Base-by-base conservation (phyloP, 148 eudicot species). In the Fagopyrum tataricum region DNA sequence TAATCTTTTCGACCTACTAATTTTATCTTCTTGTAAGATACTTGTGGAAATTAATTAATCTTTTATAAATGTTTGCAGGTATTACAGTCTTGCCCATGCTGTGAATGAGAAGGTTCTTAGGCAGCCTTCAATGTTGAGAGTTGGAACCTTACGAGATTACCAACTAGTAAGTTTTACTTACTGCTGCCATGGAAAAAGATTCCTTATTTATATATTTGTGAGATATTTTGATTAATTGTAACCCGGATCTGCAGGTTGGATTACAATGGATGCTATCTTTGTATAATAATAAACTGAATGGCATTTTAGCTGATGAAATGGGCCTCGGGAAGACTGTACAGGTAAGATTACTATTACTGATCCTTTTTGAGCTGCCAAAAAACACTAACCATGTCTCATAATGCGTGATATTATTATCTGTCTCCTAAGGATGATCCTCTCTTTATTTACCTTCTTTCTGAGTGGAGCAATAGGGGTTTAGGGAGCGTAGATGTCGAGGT, bases 301-400 rank as follows among this genome's bases (percentile, higher is more conserved):
- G 99, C 74, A 95, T 95, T 85, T 89, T 95, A 84, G 99, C 99
- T 5, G 99, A 95, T 87, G 99, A 95, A 83, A 95, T 95, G 99
- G 99, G 99, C 86, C 97, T 95, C 48, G 99, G 99, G 55, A 95
- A 95, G 84, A 95, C 99, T 75, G 99, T 95, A 48, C 99, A 95
- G 97, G 99, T 87, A 74, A 73, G 49, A 67, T 64, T 53, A 18
- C 69, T 46, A 10, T 48, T 68, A 64, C 5, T 42, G 14, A 70
- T 58, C 7, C 74, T 20, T 70, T 70, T 41, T 68, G 23, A 40
- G 67, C 40, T 61, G 41, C 23, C 56, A 15, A 46, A 46, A 64
- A 64, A 14, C 42, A 12, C 2, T 31, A 62, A 37, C 43, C 43
- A 5, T 37, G 18, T 39, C 69, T 18, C 2, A 6, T 31, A 26